Percentiles rank a stretch among this genome's conserved stretches.
Evolutionary conservation across 2,329 filamentous ascomycete species (phyloP).

Genomic region (Cylindrodendrum hubeiense): DNA sequence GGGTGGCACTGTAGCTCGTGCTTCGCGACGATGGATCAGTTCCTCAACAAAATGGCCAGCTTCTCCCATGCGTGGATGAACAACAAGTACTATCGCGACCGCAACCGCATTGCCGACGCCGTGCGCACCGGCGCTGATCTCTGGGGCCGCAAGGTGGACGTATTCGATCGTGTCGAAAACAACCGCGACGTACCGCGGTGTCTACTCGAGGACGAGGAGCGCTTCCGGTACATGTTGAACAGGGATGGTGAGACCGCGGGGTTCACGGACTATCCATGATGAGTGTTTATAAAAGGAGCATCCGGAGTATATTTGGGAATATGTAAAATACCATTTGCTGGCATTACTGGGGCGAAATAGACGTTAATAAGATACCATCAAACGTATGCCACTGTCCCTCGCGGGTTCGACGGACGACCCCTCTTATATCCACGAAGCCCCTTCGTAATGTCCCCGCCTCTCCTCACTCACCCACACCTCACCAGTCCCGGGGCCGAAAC

Average conservation of each 20-base stretch:
- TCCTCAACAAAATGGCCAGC: conserved; percentile 67
- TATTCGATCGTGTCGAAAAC: conserved; percentile 61
- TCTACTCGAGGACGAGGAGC: conserved; percentile 53
- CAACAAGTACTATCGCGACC: conserved; percentile 59
- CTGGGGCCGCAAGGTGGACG: conserved; percentile 63
- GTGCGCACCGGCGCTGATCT: conserved; percentile 66
- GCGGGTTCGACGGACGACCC: not conserved
- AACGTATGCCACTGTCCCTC: not conserved
- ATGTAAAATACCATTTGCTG: not conserved
- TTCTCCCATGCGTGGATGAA: conserved; percentile 70
- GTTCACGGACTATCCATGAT: conserved; percentile 59
- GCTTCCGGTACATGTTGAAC: conserved; percentile 60
- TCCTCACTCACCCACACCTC: not conserved
- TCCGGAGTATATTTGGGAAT: not conserved
- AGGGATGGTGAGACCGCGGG: conserved; percentile 61
- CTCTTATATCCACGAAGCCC: not conserved
- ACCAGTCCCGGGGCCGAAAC: not conserved
- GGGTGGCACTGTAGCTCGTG: conserved; percentile 74
- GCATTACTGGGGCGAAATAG: not conserved
- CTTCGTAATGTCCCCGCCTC: not conserved
- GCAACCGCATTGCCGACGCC: conserved; percentile 60
- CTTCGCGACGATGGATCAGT: conserved; percentile 67
- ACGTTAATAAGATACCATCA: not conserved
- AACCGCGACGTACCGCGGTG: conserved; percentile 67
- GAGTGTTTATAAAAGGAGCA: conserved; percentile 11